phyloP scores from a whole-genome alignment of 116 monocot species.

The Iris pallida region DNA sequence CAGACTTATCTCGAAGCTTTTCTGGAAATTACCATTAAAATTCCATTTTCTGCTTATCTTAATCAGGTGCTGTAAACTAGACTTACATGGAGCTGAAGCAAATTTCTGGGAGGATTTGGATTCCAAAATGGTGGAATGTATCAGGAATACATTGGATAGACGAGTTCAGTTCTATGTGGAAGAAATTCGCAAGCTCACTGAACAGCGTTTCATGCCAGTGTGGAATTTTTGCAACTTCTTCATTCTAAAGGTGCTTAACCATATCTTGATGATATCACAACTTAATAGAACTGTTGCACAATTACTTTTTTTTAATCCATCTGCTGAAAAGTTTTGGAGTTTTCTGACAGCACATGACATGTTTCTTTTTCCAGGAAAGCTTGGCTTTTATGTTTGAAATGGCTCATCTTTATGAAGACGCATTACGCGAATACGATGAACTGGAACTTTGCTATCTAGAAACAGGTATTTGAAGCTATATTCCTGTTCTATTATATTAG shows the following conservation, averaged over 20 bases:
- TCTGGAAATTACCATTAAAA: no score
- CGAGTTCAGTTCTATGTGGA: constrained; percentile 97
- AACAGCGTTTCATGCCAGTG: constrained; percentile 84
- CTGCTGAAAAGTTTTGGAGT: not conserved
- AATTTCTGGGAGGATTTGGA: constrained; percentile 96
- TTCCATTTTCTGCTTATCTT: constrained; percentile 3
- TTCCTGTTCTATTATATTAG: no score
- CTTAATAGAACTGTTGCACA: no score
- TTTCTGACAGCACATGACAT: not conserved
- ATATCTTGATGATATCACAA: constrained; percentile 4
- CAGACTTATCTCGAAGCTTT: no score
- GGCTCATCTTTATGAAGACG: constrained; percentile 92
- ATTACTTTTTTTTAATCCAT: constrained; percentile 4
- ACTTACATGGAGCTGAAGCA: constrained; percentile 67
- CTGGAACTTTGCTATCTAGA: constrained; percentile 95
- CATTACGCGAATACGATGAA: constrained; percentile 98
- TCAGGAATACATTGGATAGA: constrained; percentile 86
- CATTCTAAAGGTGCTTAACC: constrained; percentile 64
- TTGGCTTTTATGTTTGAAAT: constrained; percentile 99
- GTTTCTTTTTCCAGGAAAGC: constrained; percentile 66
- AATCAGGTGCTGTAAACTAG: constrained; percentile 87
- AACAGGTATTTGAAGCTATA: constrained; percentile 67
- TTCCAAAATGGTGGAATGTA: constrained; percentile 77
- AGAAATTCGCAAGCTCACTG: constrained; percentile 89
- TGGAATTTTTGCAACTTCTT: constrained; percentile 99